Evolutionary conservation across 179 eudicot genomes (phyloP).

Genomic region (Sideroxylon spinosum): DNA sequence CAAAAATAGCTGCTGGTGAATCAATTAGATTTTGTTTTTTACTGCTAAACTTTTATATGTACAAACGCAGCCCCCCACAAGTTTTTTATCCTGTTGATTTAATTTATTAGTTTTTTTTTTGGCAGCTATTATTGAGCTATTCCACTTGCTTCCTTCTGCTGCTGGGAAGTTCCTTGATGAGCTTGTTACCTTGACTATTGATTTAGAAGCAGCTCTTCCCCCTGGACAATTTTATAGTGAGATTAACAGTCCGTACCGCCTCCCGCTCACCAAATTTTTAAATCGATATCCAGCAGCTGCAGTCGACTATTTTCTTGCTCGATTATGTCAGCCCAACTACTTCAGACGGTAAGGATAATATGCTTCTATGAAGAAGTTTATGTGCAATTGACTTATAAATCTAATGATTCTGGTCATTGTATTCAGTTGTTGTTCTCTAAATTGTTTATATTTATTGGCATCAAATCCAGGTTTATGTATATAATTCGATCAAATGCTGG

Average conservation of each 20-base stretch:
- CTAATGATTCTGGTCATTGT: background rate
- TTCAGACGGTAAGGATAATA: constrained; percentile 61
- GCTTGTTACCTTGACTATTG: constrained; percentile 93
- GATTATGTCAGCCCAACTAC: constrained; percentile 79
- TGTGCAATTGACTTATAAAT: background rate
- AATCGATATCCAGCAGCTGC: constrained; percentile 84
- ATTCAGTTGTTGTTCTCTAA: background rate
- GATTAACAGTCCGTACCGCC: constrained; percentile 96
- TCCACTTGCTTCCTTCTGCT: constrained; percentile 92
- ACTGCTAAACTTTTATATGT: background rate
- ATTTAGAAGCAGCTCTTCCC: constrained; percentile 88
- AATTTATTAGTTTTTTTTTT: constrained; percentile 14
- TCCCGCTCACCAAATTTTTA: constrained; percentile 88
- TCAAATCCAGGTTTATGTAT: constrained; percentile 76
- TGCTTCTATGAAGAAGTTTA: constrained; percentile 1
- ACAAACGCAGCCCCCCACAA: background rate
- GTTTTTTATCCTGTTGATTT: background rate
- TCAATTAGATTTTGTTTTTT: constrained; percentile 11
- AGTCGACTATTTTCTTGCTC: constrained; percentile 95
- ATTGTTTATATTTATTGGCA: constrained; percentile 11
- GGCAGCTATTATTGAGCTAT: constrained; percentile 97
- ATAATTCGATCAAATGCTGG: constrained; percentile 96
- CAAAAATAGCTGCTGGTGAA: constrained; percentile 93
- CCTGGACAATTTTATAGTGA: constrained; percentile 94
- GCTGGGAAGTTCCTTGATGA: constrained; percentile 97